Evolutionary conservation across 768 basidiomycete genomes (phyloP), one percentile per base, ranked within the genome.

Genomic region (Serpula lacrymans): DNA sequence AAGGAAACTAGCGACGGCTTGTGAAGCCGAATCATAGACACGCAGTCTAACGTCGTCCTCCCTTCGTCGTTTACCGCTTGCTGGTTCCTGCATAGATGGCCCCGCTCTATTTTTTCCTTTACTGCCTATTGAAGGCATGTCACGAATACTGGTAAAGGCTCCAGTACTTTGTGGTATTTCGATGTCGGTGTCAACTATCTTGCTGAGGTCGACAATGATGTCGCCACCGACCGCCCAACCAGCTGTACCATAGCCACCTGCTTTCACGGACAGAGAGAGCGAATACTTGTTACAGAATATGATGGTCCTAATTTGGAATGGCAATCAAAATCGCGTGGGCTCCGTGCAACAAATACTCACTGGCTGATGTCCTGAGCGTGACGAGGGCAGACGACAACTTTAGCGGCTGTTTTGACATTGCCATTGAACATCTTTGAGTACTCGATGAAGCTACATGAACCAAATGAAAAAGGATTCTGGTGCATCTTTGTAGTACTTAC

Each of bases 221-320:
- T 94, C 84, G 26, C 93, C 93, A 12, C 80, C 81, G 39, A 94
- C 77, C 34, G 88, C 79, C 86, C 90, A 91, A 1, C 90, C 92
- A 8, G 84, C 88, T 1, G 88, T 93, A 5, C 91, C 93, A 55
- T 87, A 93, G 0, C 93, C 93, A 18, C 93, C 93, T 1, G 88
- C 86, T 58, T 90, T 92, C 51, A 92, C 75, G 7, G 88, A 91
- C 5, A 85, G 77, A 8, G 84, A 80, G 3, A 94, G 65, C 0
- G 64, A 63, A 53, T 91, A 72, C 39, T 78, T 77, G n/a, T 58
- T 63, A 55, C 90, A 93, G 60, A 94, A 92, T 10, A 74, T 49
- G 42, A 95, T 61, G 41, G 79, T 69, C 52, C 88, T 90, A 41
- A 4, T 29, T 9, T 21, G 6, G 32, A 32, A 39, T 35, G 32